phyloP scores from a whole-genome alignment of 1,284 basidiomycete species.

The Phlebopus sp. region DNA sequence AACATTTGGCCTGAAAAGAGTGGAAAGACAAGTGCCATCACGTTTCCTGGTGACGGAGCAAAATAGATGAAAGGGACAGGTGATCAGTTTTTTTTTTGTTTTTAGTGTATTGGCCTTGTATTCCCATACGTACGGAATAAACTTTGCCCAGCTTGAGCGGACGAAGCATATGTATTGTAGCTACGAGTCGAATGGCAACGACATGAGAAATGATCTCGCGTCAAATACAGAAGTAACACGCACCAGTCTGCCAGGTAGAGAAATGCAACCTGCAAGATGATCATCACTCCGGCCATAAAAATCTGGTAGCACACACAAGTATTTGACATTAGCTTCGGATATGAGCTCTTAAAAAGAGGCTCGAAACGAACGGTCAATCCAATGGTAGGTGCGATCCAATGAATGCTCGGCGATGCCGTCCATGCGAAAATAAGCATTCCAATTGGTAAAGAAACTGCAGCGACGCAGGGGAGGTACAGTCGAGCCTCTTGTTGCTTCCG shows the following conservation, averaged over 20 bases:
- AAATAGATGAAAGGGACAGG: background rate
- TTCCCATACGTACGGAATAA: slow-evolving; percentile 49
- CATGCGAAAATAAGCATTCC: slow-evolving; percentile 54
- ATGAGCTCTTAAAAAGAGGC: slow-evolving; percentile 1
- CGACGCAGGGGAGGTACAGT: slow-evolving; percentile 51
- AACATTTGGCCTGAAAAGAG: slow-evolving; percentile 66
- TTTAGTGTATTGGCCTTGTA: background rate
- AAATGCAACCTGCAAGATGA: slow-evolving; percentile 64
- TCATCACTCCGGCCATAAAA: slow-evolving; percentile 54
- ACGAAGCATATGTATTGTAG: slow-evolving; percentile 72
- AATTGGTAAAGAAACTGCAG: slow-evolving; percentile 49
- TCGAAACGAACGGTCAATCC: slow-evolving; percentile 38
- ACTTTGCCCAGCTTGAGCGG: slow-evolving; percentile 73
- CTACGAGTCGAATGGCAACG: slow-evolving; percentile 29
- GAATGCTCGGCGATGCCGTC: slow-evolving; percentile 30
- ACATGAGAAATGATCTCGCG: background rate
- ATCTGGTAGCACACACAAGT: slow-evolving; percentile 43
- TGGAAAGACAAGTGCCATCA: slow-evolving; percentile 57
- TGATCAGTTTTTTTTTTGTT: background rate
- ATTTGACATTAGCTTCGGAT: background rate
- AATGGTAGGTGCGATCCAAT: slow-evolving; percentile 43
- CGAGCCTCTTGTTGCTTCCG: slow-evolving; percentile 60
- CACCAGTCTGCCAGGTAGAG: slow-evolving; percentile 73
- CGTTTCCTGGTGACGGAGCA: slow-evolving; percentile 43
- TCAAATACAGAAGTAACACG: slow-evolving; percentile 12